Conservation (phyloP, 768 basidiomycete genomes). For the Collybiopsis luxurians region DNA sequence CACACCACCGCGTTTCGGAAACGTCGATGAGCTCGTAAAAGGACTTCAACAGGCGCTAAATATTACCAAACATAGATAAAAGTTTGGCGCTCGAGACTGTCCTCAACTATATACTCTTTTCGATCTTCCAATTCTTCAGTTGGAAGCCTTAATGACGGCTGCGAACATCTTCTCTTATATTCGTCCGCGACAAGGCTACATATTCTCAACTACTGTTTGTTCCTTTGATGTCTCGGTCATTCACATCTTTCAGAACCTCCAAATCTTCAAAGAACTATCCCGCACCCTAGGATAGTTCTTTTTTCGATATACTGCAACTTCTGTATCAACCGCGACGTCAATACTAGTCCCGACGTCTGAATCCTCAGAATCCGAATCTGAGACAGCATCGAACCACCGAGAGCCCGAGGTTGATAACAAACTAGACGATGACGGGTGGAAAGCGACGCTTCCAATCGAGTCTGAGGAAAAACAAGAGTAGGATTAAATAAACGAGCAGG, state of each 20-base stretch:
- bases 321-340: not conserved
- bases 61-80: too few species aligned
- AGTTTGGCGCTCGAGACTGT: too few species aligned
- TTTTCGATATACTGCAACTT: not conserved
- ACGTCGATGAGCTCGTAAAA: too few species aligned
- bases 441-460: constrained; percentile 66
- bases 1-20: too few species aligned
- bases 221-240: too few species aligned
- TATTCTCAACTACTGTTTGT: too few species aligned
- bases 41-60: too few species aligned
- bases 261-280: constrained; percentile 19
- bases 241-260: constrained; percentile 22
- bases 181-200: too few species aligned
- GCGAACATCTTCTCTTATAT: too few species aligned
- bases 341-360: constrained; percentile 21
- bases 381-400: constrained; percentile 51
- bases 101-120: too few species aligned
- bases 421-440: constrained; percentile 62
- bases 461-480: constrained; percentile 42
- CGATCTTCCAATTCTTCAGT: too few species aligned
- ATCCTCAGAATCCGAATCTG: constrained; percentile 18
- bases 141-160: too few species aligned
- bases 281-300: constrained; percentile 10
- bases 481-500: not conserved
- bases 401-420: constrained; percentile 76